phyloP scores from a whole-genome alignment of 345 rosid species.

The Ailanthus altissimus region DNA sequence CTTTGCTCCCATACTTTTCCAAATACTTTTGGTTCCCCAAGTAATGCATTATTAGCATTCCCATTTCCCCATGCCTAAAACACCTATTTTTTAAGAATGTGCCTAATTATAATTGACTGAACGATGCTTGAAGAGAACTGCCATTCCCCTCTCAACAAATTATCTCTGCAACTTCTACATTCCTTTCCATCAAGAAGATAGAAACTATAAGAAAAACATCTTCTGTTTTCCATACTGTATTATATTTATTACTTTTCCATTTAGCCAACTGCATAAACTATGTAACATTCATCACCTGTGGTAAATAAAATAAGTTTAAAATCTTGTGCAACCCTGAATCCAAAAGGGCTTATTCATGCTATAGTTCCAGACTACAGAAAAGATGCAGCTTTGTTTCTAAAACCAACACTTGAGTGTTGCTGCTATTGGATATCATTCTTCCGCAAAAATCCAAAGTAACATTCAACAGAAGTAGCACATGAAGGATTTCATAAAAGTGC shows the following conservation, averaged over 20 bases:
- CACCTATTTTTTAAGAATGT: background rate
- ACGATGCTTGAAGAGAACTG: background rate
- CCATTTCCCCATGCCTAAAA: background rate
- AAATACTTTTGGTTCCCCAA: background rate
- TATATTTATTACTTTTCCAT: background rate
- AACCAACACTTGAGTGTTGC: background rate
- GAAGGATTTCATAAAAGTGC: background rate
- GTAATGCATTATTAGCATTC: background rate
- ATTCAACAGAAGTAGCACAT: background rate
- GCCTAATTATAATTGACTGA: background rate
- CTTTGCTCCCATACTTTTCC: background rate
- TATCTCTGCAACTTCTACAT: background rate
- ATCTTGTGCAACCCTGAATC: background rate
- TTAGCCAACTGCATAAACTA: background rate
- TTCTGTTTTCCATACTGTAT: background rate
- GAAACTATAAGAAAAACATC: background rate
- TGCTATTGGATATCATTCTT: conserved; percentile 3
- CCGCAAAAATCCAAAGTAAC: background rate
- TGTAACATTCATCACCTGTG: background rate
- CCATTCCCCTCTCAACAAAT: background rate
- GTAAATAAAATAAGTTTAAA: background rate
- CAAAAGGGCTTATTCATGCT: background rate
- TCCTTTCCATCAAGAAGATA: background rate
- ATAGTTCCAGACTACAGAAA: background rate
- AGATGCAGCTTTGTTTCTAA: background rate